Conservation (phyloP, 1,284 basidiomycete genomes). For the Leccinum pachyderme region DNA sequence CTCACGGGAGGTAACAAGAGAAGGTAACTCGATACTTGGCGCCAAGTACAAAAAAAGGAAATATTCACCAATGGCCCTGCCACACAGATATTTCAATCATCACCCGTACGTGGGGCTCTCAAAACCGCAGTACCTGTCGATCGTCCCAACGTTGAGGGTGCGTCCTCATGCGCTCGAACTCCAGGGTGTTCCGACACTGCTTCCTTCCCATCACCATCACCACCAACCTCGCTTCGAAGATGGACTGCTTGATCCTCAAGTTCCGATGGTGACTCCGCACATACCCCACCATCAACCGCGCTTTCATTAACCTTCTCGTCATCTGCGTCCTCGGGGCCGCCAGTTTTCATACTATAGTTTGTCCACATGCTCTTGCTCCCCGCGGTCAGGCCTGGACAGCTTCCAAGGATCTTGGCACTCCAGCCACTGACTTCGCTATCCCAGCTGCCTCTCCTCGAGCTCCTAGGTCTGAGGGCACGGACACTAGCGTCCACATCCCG, state of each 20-base stretch:
- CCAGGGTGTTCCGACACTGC: slow-evolving; percentile 1
- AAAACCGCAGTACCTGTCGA: slow-evolving; percentile 23
- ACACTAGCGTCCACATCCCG: slow-evolving; percentile 77
- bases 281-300: slow-evolving; percentile 8
- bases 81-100: slow-evolving; percentile 5
- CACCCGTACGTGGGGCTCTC: slow-evolving; percentile 10
- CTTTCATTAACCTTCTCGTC: slow-evolving; percentile 24
- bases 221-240: slow-evolving; percentile 1
- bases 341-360: slow-evolving; percentile 55
- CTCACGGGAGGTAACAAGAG: not conserved
- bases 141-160: slow-evolving; percentile 31
- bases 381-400: slow-evolving; percentile 41
- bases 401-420: slow-evolving; percentile 64
- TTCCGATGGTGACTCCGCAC: slow-evolving; percentile 8
- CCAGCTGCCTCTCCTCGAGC: slow-evolving; percentile 80
- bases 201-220: slow-evolving; percentile 7
- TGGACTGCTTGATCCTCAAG: slow-evolving; percentile 9
- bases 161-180: slow-evolving; percentile 12
- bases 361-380: slow-evolving; percentile 57
- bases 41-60: not conserved
- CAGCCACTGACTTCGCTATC: slow-evolving; percentile 79
- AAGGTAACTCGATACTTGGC: not conserved
- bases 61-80: not conserved
- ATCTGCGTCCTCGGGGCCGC: slow-evolving; percentile 37
- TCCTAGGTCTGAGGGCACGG: slow-evolving; percentile 73